Conservation (phyloP, 768 basidiomycete genomes). For the Suillus americanus region DNA sequence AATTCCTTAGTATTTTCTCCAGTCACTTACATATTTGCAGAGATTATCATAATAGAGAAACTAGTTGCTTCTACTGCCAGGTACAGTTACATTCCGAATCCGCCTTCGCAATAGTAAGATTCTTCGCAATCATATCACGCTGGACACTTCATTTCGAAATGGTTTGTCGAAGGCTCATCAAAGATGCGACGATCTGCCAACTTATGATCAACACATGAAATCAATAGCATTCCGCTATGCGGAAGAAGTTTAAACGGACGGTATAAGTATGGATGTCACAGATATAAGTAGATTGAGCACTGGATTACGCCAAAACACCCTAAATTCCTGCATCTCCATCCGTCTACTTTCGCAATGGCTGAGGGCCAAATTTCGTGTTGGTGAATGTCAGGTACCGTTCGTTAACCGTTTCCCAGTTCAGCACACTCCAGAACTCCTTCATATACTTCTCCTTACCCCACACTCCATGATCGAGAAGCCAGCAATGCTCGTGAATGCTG, state of each 20-base stretch:
- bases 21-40: too few species aligned
- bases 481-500: conserved; percentile 82
- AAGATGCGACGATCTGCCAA: conserved; percentile 28
- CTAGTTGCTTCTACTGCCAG: too few species aligned
- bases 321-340: not conserved
- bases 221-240: not conserved
- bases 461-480: conserved; percentile 86
- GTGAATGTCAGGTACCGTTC: conserved; percentile 28
- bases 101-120: too few species aligned
- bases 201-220: not conserved
- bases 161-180: not conserved
- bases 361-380: not conserved
- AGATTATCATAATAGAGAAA: too few species aligned
- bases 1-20: too few species aligned
- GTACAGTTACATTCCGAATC: too few species aligned
- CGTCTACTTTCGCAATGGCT: conserved; percentile 6
- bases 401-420: conserved; percentile 72
- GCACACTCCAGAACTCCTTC: conserved; percentile 76
- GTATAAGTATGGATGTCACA: conserved; percentile 15
- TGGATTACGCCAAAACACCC: conserved; percentile 16
- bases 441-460: conserved; percentile 92
- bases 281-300: conserved; percentile 19
- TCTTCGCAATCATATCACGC: too few species aligned
- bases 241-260: conserved; percentile 7
- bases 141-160: not conserved